Percentiles rank a stretch among this genome's conserved stretches.
Evolutionary conservation across 2,329 filamentous ascomycete species (phyloP).

Genomic region (Ophiobolus disseminans): DNA sequence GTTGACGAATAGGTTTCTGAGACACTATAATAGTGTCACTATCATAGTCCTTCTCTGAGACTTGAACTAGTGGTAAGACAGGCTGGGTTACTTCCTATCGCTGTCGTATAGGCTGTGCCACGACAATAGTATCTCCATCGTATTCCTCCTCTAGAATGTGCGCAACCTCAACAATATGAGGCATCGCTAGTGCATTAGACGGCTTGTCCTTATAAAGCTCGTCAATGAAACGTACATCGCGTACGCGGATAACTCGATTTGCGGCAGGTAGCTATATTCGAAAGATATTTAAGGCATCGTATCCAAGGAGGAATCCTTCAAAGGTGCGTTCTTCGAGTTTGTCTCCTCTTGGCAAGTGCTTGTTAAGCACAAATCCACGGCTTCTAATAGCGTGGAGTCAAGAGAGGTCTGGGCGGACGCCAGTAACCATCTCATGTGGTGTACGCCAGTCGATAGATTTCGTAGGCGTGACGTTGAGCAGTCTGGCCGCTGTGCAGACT

Average conservation of each 20-base stretch:
- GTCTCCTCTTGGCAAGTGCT: conserved; percentile 3
- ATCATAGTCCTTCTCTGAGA: too few relatives aligned
- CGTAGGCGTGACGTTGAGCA: conserved; percentile 16
- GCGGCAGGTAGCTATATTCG: conserved; percentile 10
- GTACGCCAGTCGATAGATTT: conserved; percentile 3
- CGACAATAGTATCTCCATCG: conserved; percentile 2
- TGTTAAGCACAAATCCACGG: background rate
- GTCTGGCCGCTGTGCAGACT: conserved; percentile 9
- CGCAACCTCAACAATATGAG: background rate
- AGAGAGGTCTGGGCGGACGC: background rate
- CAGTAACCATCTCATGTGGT: too few relatives aligned
- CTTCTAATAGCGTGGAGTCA: background rate
- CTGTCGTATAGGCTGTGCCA: background rate
- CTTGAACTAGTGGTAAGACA: too few relatives aligned
- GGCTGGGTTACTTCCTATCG: background rate
- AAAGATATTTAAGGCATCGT: conserved; percentile 19
- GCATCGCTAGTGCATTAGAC: background rate
- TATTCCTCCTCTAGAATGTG: background rate
- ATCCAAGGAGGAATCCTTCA: conserved; percentile 18
- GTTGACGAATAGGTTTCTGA: too few relatives aligned
- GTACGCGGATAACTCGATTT: conserved; percentile 6
- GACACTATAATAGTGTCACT: too few relatives aligned
- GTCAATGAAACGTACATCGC: conserved; percentile 10
- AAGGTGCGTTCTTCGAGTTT: conserved; percentile 11
- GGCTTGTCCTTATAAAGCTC: conserved; percentile 5